Evolutionary conservation across 2,329 filamentous ascomycete genomes (phyloP), one percentile per base, ranked within the genome.

Genomic region (Cladosporium sp.): DNA sequence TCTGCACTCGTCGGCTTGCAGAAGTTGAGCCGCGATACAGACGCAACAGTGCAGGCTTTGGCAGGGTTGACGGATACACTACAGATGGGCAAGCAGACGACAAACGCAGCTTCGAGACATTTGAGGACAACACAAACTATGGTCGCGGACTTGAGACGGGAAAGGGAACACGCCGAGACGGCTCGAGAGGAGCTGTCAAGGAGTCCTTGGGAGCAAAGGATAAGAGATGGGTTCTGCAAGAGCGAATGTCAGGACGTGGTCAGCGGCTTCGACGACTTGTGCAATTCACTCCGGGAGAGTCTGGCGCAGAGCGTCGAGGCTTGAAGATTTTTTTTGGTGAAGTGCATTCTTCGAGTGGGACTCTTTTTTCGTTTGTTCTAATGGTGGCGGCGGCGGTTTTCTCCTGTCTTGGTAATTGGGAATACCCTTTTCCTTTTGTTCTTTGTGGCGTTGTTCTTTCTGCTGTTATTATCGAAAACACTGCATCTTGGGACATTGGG

Each of bases 61-160:
- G 89, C 88, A 59, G 86, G 89, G 57, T 76, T 98, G 4, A 89
- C 88, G 6, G 93, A 98, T 66, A 91, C 88, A 3, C 76, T 98
- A 29, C 92, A 97, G 69, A 95, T 97, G 85, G 90, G 86, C 27
- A 84, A 89, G 11, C 92, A 97, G 69, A 86, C 88, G 1, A 93
- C 88, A 0, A 86, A 83, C 3, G 85, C 86, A 8, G 93, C 92
- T 1, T 84, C 85, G 2, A 78, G 93, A 49, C 80, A 89, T 38
- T 73, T 98, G 45, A 85, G 86, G 58, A 87, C 83, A 30, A 90
- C 88, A 6, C 87, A 85, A 59, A 91, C 95, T 65, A 81, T 95
- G 53, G 85, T 97, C 1, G 81, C 84, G 2, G 92, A 96, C 60
- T 84, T 96, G 74, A 80, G 84, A 56, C 80, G 82, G 52, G 93